Percentiles rank a stretch among this genome's conserved stretches.
Evolutionary conservation across 495 filamentous ascomycete species (phyloP).

Genomic region (Chaetomidium leptoderma): DNA sequence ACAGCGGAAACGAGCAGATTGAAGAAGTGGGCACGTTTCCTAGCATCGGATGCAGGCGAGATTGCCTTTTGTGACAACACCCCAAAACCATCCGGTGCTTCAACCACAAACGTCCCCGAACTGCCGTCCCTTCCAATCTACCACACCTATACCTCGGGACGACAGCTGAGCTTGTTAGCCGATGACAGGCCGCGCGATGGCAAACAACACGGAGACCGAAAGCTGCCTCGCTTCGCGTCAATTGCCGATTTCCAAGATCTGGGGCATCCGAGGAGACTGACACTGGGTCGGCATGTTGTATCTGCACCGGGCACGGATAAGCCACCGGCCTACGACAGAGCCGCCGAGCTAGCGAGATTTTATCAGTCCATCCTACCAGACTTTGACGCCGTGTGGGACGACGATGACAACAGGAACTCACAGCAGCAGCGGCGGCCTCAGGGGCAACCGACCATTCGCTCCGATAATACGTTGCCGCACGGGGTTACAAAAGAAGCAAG

Average conservation of each 20-base stretch:
- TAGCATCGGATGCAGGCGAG: background rate
- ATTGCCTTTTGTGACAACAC: background rate
- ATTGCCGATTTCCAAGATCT: background rate
- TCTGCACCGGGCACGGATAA: background rate
- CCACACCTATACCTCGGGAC: conserved; percentile 7
- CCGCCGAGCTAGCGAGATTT: conserved; percentile 16
- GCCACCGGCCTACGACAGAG: conserved; percentile 17
- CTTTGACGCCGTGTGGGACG: conserved; percentile 5
- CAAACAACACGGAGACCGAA: background rate
- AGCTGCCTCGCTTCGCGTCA: background rate
- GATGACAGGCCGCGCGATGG: background rate
- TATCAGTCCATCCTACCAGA: conserved; percentile 26
- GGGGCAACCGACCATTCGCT: too few species aligned
- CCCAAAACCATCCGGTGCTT: conserved; percentile 13
- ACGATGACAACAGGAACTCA: background rate
- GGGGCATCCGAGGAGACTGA: background rate
- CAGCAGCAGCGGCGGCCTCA: too few species aligned
- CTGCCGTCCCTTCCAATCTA: conserved; percentile 22
- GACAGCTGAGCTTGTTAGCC: background rate
- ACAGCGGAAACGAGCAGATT: background rate
- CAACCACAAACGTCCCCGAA: conserved; percentile 10
- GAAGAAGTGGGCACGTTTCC: background rate
- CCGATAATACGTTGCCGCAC: too few species aligned
- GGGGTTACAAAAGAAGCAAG: too few species aligned
- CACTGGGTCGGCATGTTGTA: background rate